phyloP scores from a whole-genome alignment of 129 eudicot species.

The Pittosporum tobira region DNA sequence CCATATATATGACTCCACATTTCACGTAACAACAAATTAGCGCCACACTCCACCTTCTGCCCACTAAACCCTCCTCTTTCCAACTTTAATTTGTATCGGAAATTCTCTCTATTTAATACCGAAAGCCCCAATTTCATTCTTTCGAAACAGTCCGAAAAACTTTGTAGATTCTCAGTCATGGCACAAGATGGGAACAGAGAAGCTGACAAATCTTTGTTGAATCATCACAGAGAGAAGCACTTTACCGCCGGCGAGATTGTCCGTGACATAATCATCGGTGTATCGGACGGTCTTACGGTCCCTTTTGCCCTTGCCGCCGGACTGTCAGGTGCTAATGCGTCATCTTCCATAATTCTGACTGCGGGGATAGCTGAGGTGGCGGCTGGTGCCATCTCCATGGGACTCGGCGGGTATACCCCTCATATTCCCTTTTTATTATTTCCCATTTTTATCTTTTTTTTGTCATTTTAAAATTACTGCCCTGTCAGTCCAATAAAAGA shows the following conservation, averaged over 20 bases:
- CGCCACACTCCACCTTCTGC: too few species aligned
- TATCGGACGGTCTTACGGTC: conserved; percentile 94
- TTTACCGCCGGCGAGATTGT: conserved; percentile 95
- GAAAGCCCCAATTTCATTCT: too few species aligned
- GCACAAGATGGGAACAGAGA: conserved; percentile 25
- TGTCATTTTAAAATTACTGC: not conserved
- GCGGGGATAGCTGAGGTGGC: conserved; percentile 98
- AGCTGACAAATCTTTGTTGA: conserved; percentile 34
- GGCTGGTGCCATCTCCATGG: conserved; percentile 97
- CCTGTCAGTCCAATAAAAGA: too few species aligned
- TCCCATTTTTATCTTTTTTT: not conserved
- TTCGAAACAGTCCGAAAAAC: too few species aligned
- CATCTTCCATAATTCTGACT: conserved; percentile 75
- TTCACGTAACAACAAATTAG: too few species aligned
- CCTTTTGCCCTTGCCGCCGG: conserved; percentile 98
- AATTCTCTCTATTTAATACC: too few species aligned
- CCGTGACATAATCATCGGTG: conserved; percentile 92
- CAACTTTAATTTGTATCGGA: too few species aligned
- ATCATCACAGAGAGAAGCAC: conserved; percentile 73
- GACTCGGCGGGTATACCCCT: conserved; percentile 80
- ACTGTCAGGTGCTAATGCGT: conserved; percentile 87
- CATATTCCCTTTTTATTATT: not conserved
- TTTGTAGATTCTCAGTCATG: too few species aligned
- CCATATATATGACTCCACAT: too few species aligned
- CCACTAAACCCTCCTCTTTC: too few species aligned